Evolutionary conservation across 2,329 filamentous ascomycete genomes (phyloP).

Genomic region (Didymella glomerata): DNA sequence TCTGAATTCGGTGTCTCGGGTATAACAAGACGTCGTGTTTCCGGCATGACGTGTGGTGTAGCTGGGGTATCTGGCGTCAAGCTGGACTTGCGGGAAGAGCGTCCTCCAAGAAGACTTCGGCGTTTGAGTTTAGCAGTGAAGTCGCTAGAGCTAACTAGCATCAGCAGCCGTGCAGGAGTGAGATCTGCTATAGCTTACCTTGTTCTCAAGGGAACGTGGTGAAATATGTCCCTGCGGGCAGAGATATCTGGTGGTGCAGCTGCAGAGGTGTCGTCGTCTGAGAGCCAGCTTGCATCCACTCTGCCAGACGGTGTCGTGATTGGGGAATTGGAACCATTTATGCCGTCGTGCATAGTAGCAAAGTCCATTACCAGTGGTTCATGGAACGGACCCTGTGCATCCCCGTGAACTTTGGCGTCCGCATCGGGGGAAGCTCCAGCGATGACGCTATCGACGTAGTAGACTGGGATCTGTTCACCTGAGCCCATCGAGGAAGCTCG

Average conservation of each 20-base stretch:
- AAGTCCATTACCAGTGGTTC: constrained; percentile 46
- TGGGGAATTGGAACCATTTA: constrained; percentile 33
- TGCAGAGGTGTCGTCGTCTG: constrained; percentile 43
- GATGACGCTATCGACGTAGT: constrained; percentile 43
- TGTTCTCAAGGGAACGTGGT: constrained; percentile 48
- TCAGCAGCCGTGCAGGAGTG: constrained; percentile 22
- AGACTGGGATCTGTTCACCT: constrained; percentile 31
- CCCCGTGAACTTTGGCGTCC: constrained; percentile 26
- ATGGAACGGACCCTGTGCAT: constrained; percentile 32
- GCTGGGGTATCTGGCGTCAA: constrained; percentile 20
- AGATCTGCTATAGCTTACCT: constrained; percentile 35
- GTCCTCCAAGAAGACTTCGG: constrained; percentile 20
- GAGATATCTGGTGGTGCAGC: constrained; percentile 48
- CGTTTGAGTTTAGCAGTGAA: constrained; percentile 33
- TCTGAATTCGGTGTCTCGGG: constrained; percentile 29
- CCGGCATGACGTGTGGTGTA: constrained; percentile 19
- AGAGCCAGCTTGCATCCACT: constrained; percentile 33
- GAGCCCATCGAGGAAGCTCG: constrained; percentile 38
- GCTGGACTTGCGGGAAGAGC: constrained; percentile 18
- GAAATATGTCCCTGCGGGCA: constrained; percentile 40
- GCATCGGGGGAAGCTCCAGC: constrained; percentile 25
- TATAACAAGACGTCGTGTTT: constrained; percentile 22
- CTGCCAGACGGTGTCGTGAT: constrained; percentile 27
- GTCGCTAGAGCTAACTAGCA: constrained; percentile 32
- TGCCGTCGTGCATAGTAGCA: constrained; percentile 37